A percentile compares a stretch with the other conserved stretches of the same genome.
Evolutionary conservation across 1,139 yeast genomes (phyloP).

Genomic region (Komagataea norvegica): DNA sequence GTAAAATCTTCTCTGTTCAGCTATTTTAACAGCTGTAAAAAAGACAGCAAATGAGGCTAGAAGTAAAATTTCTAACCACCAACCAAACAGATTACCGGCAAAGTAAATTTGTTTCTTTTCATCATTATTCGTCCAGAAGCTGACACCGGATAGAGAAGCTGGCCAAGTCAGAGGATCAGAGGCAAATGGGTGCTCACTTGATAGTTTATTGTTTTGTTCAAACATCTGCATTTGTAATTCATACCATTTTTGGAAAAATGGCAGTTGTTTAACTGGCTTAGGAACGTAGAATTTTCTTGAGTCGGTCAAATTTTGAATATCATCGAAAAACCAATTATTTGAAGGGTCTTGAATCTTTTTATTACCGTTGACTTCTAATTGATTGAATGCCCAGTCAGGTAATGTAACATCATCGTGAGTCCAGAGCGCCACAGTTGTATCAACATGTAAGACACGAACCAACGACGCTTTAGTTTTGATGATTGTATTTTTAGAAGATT

Average conservation of each 20-base stretch:
- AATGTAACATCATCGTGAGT: conserved; percentile 75
- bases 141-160: conserved; percentile 83
- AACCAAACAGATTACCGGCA: conserved; percentile 85
- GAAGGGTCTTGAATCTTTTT: conserved; percentile 65
- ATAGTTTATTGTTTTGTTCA: conserved; percentile 81
- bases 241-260: conserved; percentile 82
- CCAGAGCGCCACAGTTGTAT: conserved; percentile 93
- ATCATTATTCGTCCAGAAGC: conserved; percentile 85
- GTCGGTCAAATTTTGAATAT: conserved; percentile 63
- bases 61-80: conserved; percentile 79
- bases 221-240: conserved; percentile 89
- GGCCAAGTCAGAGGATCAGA: conserved; percentile 96
- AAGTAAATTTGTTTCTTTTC: conserved; percentile 75
- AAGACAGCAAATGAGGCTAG: conserved; percentile 62
- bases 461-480: conserved; percentile 68
- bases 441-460: conserved; percentile 71
- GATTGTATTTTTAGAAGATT: conserved; percentile 42
- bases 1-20: conserved; percentile 71
- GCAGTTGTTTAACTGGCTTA: conserved; percentile 51
- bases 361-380: conserved; percentile 93
- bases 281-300: conserved; percentile 53
- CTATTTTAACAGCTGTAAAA: conserved; percentile 40
- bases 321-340: conserved; percentile 74
- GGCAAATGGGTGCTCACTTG: conserved; percentile 93
- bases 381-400: conserved; percentile 93